Base-by-base conservation (phyloP, 257 asterid genomes). In the Przewalskia tangutica region DNA sequence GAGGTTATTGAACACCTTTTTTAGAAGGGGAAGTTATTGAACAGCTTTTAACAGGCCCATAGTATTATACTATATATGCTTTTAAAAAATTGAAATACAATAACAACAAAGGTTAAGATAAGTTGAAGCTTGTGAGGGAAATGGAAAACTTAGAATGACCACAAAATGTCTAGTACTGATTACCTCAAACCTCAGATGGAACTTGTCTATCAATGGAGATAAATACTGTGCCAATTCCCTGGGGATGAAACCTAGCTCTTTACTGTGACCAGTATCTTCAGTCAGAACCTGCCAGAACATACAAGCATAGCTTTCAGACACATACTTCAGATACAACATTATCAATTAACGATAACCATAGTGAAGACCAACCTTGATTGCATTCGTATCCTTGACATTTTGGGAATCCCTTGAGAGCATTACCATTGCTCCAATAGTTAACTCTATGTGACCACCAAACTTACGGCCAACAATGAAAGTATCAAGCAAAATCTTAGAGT, bases 381-480 rank as follows among this genome's bases (percentile, higher is more conserved):
- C 98, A 82, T 92, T 92, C 83, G 86, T 87, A 89, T 95, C 99
- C 80, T 89, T 92, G 60, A 81, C 87, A 90, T 94, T 95, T 81
- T 84, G 86, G 34, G 91, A 96, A 81, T 92, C 99, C 88, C 99
- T 91, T 46, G 81, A 88, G 79, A 95, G 94, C 83, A 88, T 64
- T 77, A 95, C 73, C 87, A 88, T 89, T 67, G 88, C 85, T 83
- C 88, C 93, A 79, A 81, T 73, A 84, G 81, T 80, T 82, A 94
- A 82, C 77, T 86, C 91, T 80, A 82, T 85, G 59, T 82, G 84
- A 83, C 83, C 82, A 83, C 89, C 91, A 89, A 86, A 91, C 87
- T 88, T 95, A 81, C 97, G 93, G n/a, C 97, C 99, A 85, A 94
- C 98, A 85, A 94, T 88, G 83, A 84, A 86, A 20, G 98, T 92